phyloP scores from a whole-genome alignment of 805 yeast species.

The Saccharomycopsis sp. region DNA sequence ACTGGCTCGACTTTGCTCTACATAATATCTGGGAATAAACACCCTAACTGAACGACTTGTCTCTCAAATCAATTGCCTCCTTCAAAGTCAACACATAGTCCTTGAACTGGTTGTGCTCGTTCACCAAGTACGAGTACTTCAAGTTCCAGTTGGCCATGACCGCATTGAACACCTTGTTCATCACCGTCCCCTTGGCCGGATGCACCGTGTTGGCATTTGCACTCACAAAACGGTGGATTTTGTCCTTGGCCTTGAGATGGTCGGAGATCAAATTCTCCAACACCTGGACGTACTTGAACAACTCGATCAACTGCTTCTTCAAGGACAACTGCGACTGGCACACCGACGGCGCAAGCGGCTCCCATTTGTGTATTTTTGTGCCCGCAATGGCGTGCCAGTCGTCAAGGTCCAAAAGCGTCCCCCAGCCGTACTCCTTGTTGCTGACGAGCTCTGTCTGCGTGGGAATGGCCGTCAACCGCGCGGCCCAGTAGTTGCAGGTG shows the following conservation, averaged over 20 bases:
- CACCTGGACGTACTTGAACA: conserved; percentile 34
- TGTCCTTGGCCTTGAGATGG: conserved; percentile 37
- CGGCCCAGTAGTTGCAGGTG: conserved; percentile 88
- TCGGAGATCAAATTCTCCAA: conserved; percentile 35
- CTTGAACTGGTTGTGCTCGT: conserved; percentile 31
- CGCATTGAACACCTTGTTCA: conserved; percentile 15
- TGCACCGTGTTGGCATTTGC: conserved; percentile 8
- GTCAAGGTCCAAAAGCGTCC: conserved; percentile 19
- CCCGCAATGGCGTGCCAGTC: conserved; percentile 6
- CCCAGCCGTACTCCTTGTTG: conserved; percentile 78
- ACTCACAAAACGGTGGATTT: conserved; percentile 30
- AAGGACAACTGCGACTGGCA: conserved; percentile 24
- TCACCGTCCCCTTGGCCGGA: neutral
- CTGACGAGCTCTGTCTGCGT: conserved; percentile 64
- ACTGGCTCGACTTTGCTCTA: neutral
- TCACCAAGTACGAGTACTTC: conserved; percentile 32
- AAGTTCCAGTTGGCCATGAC: conserved; percentile 37
- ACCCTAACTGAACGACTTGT: conserved; percentile 27
- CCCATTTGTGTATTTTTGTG: conserved; percentile 27
- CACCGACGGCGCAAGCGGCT: conserved; percentile 28
- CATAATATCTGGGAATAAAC: neutral
- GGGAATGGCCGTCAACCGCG: conserved; percentile 76
- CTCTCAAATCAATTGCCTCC: conserved; percentile 26
- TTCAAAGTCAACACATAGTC: conserved; percentile 31
- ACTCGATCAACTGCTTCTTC: conserved; percentile 32